Conservation (phyloP, 2,329 filamentous ascomycete genomes). For the Paecilomyces sp. region DNA sequence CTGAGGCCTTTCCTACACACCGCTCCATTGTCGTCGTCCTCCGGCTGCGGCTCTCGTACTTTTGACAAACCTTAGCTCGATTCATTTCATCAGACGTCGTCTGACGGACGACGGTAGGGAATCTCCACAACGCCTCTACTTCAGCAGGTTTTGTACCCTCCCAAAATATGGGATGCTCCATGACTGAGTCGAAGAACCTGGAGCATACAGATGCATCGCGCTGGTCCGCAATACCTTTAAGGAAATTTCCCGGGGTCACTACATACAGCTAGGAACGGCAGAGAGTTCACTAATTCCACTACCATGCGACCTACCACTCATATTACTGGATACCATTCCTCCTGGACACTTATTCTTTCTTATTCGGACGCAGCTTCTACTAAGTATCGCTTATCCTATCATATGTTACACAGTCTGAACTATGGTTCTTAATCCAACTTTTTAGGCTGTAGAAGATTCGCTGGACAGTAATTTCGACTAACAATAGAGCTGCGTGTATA, state of each 20-base stretch:
- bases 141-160: background rate
- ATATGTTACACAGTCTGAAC: too few relatives aligned
- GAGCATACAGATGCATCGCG: too few relatives aligned
- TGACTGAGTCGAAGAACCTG: too few relatives aligned
- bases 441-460: too few relatives aligned
- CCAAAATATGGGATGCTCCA: background rate
- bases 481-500: too few relatives aligned
- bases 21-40: background rate
- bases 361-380: background rate
- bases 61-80: background rate
- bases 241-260: too few relatives aligned
- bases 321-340: background rate
- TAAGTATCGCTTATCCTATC: too few relatives aligned
- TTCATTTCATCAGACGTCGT: background rate
- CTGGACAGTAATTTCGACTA: too few relatives aligned
- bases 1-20: background rate
- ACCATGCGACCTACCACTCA: background rate
- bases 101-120: background rate
- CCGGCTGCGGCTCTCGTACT: background rate
- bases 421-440: too few relatives aligned
- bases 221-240: too few relatives aligned
- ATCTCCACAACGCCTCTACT: background rate
- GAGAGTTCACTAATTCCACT: background rate
- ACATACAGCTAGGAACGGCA: background rate
- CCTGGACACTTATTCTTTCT: background rate